phyloP scores from a whole-genome alignment of 768 basidiomycete species.

The Mycena chlorophos region DNA sequence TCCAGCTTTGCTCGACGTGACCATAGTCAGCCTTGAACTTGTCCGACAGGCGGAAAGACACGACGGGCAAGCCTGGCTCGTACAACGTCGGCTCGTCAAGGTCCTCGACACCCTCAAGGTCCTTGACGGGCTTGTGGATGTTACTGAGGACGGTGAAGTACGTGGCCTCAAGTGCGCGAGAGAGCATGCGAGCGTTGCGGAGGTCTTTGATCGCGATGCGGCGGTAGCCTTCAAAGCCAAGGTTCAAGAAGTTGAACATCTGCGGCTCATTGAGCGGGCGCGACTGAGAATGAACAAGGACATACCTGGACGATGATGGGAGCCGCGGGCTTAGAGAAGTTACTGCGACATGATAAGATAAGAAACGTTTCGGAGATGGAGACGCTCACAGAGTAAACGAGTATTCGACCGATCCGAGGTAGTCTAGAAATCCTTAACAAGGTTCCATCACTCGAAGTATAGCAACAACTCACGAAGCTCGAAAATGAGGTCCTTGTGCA shows the following conservation, averaged over 20 bases:
- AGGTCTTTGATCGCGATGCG: constrained; percentile 44
- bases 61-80: constrained; percentile 57
- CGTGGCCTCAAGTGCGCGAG: constrained; percentile 54
- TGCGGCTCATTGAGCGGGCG: constrained; percentile 17
- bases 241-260: constrained; percentile 62
- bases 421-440: constrained; percentile 38
- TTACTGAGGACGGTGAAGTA: constrained; percentile 54
- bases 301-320: constrained; percentile 47
- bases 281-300: neutral
- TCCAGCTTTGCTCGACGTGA: constrained; percentile 52
- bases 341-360: constrained; percentile 33
- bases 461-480: constrained; percentile 50
- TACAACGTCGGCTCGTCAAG: constrained; percentile 49
- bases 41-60: constrained; percentile 58
- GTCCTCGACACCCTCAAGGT: constrained; percentile 26
- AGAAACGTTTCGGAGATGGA: neutral
- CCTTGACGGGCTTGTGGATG: constrained; percentile 44
- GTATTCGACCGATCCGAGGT: constrained; percentile 60
- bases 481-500: constrained; percentile 66
- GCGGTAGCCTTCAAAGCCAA: constrained; percentile 57
- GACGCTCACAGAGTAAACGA: constrained; percentile 48
- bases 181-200: constrained; percentile 57
- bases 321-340: constrained; percentile 59
- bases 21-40: constrained; percentile 53
- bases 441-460: constrained; percentile 10